These are phyloP conservation scores for Yarrowia sp. DNA, from an alignment of 805 yeast species.

Conservation along the genomic window DNA sequence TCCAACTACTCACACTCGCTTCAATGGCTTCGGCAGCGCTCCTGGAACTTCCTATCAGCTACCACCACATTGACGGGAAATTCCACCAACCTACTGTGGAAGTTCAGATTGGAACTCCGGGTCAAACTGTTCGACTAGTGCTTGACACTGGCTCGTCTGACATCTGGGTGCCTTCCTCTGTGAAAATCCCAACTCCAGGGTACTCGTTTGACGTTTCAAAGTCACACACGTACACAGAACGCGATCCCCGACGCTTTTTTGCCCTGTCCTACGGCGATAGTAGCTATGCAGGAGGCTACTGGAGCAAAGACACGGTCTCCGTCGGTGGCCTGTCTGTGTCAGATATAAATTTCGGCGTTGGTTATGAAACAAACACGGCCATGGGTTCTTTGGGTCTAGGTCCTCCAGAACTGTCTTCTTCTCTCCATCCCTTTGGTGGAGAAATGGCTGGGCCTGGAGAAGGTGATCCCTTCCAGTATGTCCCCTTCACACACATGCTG, in stretches of 20 bases:
- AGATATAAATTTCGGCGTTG: not conserved
- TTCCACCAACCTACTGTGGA: not conserved
- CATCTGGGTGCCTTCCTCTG: not conserved
- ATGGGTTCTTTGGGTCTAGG: not conserved
- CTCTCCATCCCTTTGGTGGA: not conserved
- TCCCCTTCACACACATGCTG: not conserved
- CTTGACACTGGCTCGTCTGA: conserved; percentile 7
- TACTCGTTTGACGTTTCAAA: too few species aligned
- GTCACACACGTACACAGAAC: too few species aligned
- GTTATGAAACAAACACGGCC: not conserved
- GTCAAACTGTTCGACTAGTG: not conserved
- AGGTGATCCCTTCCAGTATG: too few species aligned
- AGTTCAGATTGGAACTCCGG: not conserved
- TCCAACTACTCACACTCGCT: conserved; percentile 26
- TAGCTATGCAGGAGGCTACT: not conserved
- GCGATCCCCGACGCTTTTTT: not conserved
- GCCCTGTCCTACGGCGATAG: not conserved
- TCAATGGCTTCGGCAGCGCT: not conserved
- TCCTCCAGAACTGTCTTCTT: not conserved
- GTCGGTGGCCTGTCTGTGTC: not conserved
- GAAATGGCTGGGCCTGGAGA: too few species aligned
- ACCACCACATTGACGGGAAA: not conserved
- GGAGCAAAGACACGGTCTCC: not conserved
- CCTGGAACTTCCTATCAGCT: not conserved
- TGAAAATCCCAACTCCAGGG: too few species aligned